These are phyloP conservation scores for Amphichorda felina DNA, from an alignment of 2,329 filamentous ascomycete genomes.

Conservation along the genomic window DNA sequence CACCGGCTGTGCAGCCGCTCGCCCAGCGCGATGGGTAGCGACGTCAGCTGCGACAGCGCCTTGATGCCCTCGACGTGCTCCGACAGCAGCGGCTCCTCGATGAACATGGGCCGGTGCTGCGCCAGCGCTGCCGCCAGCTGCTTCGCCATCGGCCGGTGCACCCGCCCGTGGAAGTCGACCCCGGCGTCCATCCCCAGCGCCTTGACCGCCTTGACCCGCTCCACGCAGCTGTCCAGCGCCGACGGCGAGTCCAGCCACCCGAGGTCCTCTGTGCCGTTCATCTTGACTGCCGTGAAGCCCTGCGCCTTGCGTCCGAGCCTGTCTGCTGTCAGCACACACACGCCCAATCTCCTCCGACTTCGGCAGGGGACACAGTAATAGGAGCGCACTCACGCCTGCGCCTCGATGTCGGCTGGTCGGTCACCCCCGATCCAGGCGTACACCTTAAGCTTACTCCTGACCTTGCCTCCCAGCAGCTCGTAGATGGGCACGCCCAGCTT, in stretches of 20 bases:
- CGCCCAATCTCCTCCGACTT: neutral
- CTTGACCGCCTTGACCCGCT: constrained; percentile 58
- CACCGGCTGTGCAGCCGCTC: constrained; percentile 62
- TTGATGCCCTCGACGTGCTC: constrained; percentile 56
- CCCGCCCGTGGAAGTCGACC: constrained; percentile 66
- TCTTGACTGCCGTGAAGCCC: constrained; percentile 59
- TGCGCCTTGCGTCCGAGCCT: constrained; percentile 45
- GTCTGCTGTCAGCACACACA: neutral
- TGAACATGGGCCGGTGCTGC: constrained; percentile 59
- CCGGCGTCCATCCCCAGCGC: constrained; percentile 59
- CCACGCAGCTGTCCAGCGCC: constrained; percentile 49
- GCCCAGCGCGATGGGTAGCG: constrained; percentile 57
- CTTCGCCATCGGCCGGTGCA: constrained; percentile 74
- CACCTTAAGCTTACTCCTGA: constrained; percentile 57
- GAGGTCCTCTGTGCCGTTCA: constrained; percentile 69
- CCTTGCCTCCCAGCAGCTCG: constrained; percentile 62
- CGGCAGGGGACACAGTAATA: neutral
- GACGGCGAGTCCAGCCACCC: constrained; percentile 66
- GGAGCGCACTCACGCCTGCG: constrained; percentile 43
- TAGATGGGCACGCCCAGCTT: constrained; percentile 54
- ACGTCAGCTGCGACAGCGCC: constrained; percentile 30
- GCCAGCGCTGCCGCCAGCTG: constrained; percentile 58
- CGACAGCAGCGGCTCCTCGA: constrained; percentile 61
- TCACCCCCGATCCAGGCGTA: constrained; percentile 75
- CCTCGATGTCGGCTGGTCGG: constrained; percentile 52